Percentiles rank a stretch among this genome's conserved stretches.
Conservation (phyloP, 352 stramenopile genomes). For the Globisporangium uncinulatum region DNA sequence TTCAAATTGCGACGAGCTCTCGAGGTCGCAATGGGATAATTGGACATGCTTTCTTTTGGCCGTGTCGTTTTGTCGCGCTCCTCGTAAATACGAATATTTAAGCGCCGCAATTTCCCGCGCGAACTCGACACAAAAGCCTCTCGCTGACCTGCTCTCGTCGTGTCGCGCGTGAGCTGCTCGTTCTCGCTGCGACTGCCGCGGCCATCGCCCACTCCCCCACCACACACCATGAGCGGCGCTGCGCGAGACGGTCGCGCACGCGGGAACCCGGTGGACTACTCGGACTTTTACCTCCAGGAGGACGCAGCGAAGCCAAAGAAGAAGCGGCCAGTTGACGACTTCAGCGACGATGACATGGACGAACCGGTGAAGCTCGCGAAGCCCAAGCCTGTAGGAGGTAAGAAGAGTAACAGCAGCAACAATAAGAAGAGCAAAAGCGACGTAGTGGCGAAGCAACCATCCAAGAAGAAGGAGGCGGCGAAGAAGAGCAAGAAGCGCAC, state of each 20-base stretch:
- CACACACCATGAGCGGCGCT: constrained; percentile 18
- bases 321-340: constrained; percentile 17
- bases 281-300: constrained; percentile 25
- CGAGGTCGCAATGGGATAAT: no score
- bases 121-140: no score
- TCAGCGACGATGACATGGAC: constrained; percentile 25
- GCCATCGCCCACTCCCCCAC: background rate
- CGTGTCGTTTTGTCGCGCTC: no score
- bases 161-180: background rate
- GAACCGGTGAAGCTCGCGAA: constrained; percentile 12
- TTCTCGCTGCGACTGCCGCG: background rate
- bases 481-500: constrained; percentile 17
- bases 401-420: constrained; percentile 7
- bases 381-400: constrained; percentile 13
- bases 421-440: background rate
- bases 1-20: background rate
- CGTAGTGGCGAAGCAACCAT: constrained; percentile 7
- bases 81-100: no score
- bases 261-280: constrained; percentile 31
- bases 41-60: no score
- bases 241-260: constrained; percentile 33
- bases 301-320: constrained; percentile 11
- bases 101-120: no score
- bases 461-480: constrained; percentile 5
- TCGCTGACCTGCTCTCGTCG: background rate